A percentile compares a stretch with the other conserved stretches of the same genome.
These are phyloP conservation scores for Aspergillus neotritici DNA, from an alignment of 2,329 filamentous ascomycete genomes.

Conservation along the genomic window DNA sequence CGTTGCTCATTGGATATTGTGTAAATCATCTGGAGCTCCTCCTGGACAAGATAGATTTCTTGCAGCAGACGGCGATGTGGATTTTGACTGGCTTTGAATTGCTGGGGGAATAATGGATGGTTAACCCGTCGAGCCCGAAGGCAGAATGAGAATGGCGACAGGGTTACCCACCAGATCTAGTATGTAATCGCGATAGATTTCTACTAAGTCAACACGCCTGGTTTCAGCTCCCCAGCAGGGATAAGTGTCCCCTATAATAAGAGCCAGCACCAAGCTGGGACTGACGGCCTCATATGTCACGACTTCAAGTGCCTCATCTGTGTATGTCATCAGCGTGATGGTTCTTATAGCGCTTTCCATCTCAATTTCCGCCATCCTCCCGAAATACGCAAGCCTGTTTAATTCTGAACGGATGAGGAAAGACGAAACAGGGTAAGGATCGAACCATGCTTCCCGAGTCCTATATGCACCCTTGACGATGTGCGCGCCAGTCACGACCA, in stretches of 20 bases:
- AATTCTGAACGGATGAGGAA: too few relatives aligned
- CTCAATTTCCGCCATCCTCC: background rate
- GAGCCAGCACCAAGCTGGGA: conserved; percentile 3
- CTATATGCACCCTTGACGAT: background rate
- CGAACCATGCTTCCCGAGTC: too few relatives aligned
- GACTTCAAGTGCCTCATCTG: conserved; percentile 5
- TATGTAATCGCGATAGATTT: conserved; percentile 1
- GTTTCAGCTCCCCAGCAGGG: background rate
- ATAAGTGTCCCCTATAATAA: conserved; percentile 2
- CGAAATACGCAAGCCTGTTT: too few relatives aligned
- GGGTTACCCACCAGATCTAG: background rate
- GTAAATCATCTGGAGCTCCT: conserved; percentile 4
- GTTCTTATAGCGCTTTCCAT: conserved; percentile 1
- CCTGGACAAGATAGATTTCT: conserved; percentile 1
- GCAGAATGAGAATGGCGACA: background rate
- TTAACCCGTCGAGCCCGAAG: too few relatives aligned
- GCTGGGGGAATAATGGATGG: too few relatives aligned
- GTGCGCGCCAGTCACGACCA: conserved; percentile 1
- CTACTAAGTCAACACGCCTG: background rate
- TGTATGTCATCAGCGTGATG: conserved; percentile 8
- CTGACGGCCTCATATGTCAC: conserved; percentile 6
- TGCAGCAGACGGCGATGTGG: conserved; percentile 6
- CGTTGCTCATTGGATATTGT: too few relatives aligned
- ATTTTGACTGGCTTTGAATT: conserved; percentile 6
- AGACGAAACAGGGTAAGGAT: too few relatives aligned